phyloP scores from a whole-genome alignment of 2,329 filamentous ascomycete species.

The Ophiostoma sp. region DNA sequence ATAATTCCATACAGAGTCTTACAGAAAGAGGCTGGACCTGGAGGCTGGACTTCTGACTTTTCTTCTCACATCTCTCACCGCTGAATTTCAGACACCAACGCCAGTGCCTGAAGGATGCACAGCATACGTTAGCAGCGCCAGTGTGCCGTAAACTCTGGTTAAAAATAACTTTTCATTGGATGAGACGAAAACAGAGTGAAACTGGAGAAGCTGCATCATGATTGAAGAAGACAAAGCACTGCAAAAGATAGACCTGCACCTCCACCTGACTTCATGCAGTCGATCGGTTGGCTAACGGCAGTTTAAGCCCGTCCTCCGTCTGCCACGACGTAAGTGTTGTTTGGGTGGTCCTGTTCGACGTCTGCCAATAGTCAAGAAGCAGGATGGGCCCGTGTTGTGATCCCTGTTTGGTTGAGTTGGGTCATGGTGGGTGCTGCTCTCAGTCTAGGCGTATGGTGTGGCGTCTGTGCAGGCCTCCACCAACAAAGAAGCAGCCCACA shows the following conservation, averaged over 20 bases:
- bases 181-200: background rate
- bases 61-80: background rate
- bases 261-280: background rate
- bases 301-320: background rate
- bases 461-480: background rate
- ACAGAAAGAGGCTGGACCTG: background rate
- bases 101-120: background rate
- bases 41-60: background rate
- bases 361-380: background rate
- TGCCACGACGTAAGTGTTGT: background rate
- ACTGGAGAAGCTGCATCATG: background rate
- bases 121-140: background rate
- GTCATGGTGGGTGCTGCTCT: background rate
- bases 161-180: background rate
- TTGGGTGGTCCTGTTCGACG: background rate
- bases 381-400: background rate
- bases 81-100: background rate
- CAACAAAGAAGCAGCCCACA: background rate
- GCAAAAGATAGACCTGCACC: background rate
- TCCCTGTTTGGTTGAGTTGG: background rate
- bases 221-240: background rate
- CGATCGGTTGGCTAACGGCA: slow-evolving; percentile 3
- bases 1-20: background rate
- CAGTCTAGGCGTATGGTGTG: background rate
- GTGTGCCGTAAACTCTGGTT: background rate